Conservation (phyloP, 139 green algal species). For the Chlorella sorokiniana region DNA sequence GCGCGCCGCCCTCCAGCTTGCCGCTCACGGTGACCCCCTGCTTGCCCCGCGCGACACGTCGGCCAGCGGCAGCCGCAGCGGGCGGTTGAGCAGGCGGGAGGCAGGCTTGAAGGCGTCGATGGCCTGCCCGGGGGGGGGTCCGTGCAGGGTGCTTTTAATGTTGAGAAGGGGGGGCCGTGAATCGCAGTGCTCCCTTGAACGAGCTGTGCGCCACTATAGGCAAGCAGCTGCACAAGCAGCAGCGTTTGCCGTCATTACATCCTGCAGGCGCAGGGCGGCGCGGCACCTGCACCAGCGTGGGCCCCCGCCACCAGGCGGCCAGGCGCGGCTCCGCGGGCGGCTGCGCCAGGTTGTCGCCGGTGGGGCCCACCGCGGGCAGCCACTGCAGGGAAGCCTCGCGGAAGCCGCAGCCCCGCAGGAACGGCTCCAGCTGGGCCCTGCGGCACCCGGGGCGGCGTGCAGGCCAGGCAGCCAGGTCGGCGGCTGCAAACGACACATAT, state of each 20-base stretch:
- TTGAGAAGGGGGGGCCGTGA: neutral
- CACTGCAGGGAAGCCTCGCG: slow-evolving; percentile 68
- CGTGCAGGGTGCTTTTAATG: no score
- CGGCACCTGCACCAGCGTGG: slow-evolving; percentile 54
- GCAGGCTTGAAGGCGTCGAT: slow-evolving; percentile 79
- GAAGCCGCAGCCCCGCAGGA: slow-evolving; percentile 86
- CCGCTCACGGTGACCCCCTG: slow-evolving; percentile 65
- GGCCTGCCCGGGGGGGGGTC: slow-evolving; percentile 63
- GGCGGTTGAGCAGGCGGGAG: slow-evolving; percentile 48
- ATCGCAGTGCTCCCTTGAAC: no score
- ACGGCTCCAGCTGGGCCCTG: slow-evolving; percentile 72
- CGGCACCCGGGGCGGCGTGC: no score
- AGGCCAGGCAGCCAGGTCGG: neutral
- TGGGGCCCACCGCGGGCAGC: slow-evolving; percentile 81
- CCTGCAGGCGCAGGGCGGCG: no score
- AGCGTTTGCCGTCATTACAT: no score
- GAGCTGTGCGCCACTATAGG: no score
- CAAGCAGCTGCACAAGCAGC: no score
- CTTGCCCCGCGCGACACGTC: slow-evolving; percentile 60
- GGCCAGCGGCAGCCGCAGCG: slow-evolving; percentile 75
- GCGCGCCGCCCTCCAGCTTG: slow-evolving; percentile 84
- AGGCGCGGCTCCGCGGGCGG: slow-evolving; percentile 51
- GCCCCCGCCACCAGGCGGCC: slow-evolving; percentile 58
- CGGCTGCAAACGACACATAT: no score
- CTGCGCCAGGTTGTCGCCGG: slow-evolving; percentile 82